Evolutionary conservation across 1,284 basidiomycete species (phyloP), one percentile per base, ranked within the genome.

Genomic region (Puccinia brachypodii): DNA sequence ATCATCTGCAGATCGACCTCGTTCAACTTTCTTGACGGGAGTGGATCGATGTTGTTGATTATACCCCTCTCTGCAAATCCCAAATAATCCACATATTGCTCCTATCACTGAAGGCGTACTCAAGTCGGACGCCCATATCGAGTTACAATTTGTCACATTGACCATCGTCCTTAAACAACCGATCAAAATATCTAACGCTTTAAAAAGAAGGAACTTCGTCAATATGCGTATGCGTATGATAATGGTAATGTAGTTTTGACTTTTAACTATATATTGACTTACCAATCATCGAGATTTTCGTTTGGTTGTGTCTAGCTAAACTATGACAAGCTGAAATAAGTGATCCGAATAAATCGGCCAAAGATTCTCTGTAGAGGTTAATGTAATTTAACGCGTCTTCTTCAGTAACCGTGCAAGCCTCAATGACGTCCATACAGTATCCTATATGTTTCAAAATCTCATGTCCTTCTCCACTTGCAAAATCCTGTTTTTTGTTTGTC

Each of bases 101-200:
- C 58, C n/a, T 22, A 79, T n/a, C 25, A 79, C 47, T 8, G 36
- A 58, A 28, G 33, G 31, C 6, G 77, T 79, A 28, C 64, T 72
- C 25, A 79, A 31, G 44, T 71, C 47, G 1, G 44, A 50, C 16
- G 66, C 44, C 77, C 77, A 79, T 7, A 44, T 53, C 38, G 42
- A 7, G 60, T 72, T 72, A 33, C 60, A 47, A 38, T 79, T 79
- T 14, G 77, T 79, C 47, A 79, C 53, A 72, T 79, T 79, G 8
- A 79, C 77, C 68, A 79, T 71, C 8, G 77, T 72, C 28, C 77
- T 47, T 38, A 72, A 72, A 36, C 66, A 79, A 28, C 77, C 68
- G 68, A 79, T 79, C 11, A 72, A 36, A 3, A 79, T 71, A 25
- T 79, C 68, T 38, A 79, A 40, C 31, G 64, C 77, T 62, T 14